phyloP scores from a whole-genome alignment of 768 basidiomycete genomes.

The Aureoboletus auriporus region DNA sequence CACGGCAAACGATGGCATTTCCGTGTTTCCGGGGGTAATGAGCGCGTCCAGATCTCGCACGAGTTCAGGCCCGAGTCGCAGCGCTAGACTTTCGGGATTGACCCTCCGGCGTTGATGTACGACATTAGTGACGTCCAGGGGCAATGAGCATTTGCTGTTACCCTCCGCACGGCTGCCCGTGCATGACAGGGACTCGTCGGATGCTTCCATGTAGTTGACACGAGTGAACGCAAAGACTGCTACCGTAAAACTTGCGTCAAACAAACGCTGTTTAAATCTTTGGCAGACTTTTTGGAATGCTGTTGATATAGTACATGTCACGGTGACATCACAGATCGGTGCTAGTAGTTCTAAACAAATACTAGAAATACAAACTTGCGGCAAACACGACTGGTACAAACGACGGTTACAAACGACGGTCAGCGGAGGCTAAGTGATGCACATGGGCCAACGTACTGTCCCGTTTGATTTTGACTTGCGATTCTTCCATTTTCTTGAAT shows the following conservation, averaged over 20 bases:
- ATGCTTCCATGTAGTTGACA: constrained; percentile 12
- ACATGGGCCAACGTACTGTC: constrained; percentile 67
- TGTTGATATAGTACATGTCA: constrained; percentile 4
- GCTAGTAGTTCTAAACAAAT: not conserved
- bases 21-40: constrained; percentile 60
- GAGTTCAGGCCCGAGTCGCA: constrained; percentile 60
- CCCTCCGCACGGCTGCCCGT: constrained; percentile 9
- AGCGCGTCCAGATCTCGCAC: constrained; percentile 71
- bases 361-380: constrained; percentile 80
- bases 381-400: constrained; percentile 69
- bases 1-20: constrained; percentile 73
- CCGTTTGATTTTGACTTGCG: constrained; percentile 89
- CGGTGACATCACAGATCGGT: constrained; percentile 1
- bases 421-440: not conserved
- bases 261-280: constrained; percentile 12
- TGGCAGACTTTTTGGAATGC: constrained; percentile 19
- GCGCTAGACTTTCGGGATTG: constrained; percentile 67
- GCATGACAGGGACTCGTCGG: constrained; percentile 1
- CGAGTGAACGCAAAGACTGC: constrained; percentile 1
- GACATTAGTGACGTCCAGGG: constrained; percentile 4
- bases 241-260: not conserved
- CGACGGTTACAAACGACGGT: constrained; percentile 3
- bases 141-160: not conserved
- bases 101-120: constrained; percentile 42
- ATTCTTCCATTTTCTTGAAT: constrained; percentile 98